Base-by-base conservation (phyloP, 1,284 basidiomycete species). In the Trametes sp. region DNA sequence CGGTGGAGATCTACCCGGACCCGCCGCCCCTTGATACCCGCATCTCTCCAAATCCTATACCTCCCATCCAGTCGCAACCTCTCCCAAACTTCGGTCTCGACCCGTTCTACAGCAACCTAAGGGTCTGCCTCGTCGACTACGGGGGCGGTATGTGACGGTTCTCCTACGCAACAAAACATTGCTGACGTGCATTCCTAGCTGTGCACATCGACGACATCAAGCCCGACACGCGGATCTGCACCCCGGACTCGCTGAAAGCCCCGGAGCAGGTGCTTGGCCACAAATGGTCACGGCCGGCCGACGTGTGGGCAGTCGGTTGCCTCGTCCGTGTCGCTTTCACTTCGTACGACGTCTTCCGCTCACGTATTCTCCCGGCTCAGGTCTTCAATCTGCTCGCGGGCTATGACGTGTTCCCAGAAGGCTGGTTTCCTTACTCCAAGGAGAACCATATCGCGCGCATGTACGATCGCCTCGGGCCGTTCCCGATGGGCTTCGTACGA, bases 261-360 rank as follows among this genome's bases (percentile, higher is more conserved):
- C 50, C 50, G 4, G 50, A 51, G 13, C 13, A 19, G 21, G 6
- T 38, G 11, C 50, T 51, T 16, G 21, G 50, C 11, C 33, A 51
- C 31, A 14, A 21, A 28, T 51, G 50, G 50, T 35, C 33, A 10
- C 10, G 13, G 6, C 24, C 50, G 8, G 33, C 16, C 14, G 49
- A 50, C 5, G 24, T 50, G 9, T 50, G 49, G 49, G 49, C 49
- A 3, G n/a, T 50, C 10, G 49, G 49, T 21, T 50, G 49, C 31
- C 1, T 50, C 19, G 49, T 50, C 1, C 16, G 49, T 50, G 4
- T 10, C 29, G 21, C 45, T n/a, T 28, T 19, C n/a, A n/a, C 19
- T 6, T 19, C 26, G 10, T n/a, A n/a, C n/a, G 45, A 29, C 13
- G 2, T 10, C 13, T 26, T 3, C 26, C 16, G 26, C 26, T 16